A percentile compares a stretch with the other conserved stretches of the same genome.
These are phyloP conservation scores for Xylaria curta DNA, from an alignment of 495 filamentous ascomycete species.

Conservation along the genomic window DNA sequence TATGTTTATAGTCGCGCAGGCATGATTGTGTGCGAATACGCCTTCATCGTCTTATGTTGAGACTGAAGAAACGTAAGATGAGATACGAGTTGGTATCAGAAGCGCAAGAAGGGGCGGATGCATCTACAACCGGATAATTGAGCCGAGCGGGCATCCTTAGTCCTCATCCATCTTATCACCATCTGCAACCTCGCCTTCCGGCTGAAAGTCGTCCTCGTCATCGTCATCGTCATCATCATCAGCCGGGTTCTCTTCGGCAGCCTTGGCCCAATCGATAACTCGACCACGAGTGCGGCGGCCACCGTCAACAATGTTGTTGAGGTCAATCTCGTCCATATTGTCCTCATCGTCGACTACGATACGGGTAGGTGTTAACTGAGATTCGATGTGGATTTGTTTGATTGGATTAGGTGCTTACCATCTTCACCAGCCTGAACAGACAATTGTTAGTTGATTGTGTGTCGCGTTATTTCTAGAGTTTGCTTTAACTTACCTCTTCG, in stretches of 20 bases:
- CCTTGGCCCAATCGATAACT: conserved; percentile 84
- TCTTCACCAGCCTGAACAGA: conserved; percentile 44
- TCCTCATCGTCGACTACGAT: conserved; percentile 78
- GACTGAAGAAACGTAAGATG: conserved; percentile 1
- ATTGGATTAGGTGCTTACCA: conserved; percentile 44
- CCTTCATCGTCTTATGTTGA: not conserved
- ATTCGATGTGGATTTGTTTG: conserved; percentile 24
- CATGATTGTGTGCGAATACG: not conserved
- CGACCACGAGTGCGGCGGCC: conserved; percentile 85
- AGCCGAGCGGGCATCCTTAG: conserved; percentile 30
- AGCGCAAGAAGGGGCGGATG: not conserved
- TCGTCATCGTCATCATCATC: conserved; percentile 83
- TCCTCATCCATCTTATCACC: conserved; percentile 58
- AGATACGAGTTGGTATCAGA: conserved; percentile 6
- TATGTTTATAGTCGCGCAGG: conserved; percentile 1
- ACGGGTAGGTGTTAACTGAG: conserved; percentile 9
- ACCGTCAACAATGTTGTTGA: conserved; percentile 78
- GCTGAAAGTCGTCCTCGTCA: conserved; percentile 72
- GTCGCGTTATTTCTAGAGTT: not conserved
- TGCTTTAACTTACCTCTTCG: conserved; percentile 60
- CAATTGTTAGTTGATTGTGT: conserved; percentile 32
- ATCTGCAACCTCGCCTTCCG: conserved; percentile 46
- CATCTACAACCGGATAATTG: conserved; percentile 4
- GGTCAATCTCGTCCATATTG: conserved; percentile 88
- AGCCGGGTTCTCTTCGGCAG: conserved; percentile 69